Conservation (phyloP, 768 basidiomycete genomes). For the Hericium rajendrae region DNA sequence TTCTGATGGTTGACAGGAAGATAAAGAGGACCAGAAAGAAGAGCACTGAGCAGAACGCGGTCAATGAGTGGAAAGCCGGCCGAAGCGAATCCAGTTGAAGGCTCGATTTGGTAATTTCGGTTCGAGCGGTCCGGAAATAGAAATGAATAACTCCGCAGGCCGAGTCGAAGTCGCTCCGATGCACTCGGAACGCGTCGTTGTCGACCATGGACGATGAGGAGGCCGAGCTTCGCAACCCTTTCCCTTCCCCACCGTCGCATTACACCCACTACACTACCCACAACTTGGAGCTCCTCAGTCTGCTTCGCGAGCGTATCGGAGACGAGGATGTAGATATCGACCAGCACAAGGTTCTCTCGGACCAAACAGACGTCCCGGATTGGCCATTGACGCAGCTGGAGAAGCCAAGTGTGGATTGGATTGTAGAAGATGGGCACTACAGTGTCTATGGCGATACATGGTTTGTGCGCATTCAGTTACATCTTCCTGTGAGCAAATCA, state of each 20-base stretch:
- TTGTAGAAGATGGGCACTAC: slow-evolving; percentile 76
- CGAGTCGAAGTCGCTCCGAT: background rate
- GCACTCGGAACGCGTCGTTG: no score
- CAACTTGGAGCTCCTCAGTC: slow-evolving; percentile 58
- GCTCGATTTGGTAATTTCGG: background rate
- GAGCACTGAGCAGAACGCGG: no score
- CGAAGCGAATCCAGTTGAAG: background rate
- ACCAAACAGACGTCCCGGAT: slow-evolving; percentile 66
- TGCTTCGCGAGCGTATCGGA: slow-evolving; percentile 45
- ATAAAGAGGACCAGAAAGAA: no score
- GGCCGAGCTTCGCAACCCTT: slow-evolving; percentile 73
- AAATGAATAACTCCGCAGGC: background rate
- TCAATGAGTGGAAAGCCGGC: background rate
- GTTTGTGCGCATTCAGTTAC: slow-evolving; percentile 50
- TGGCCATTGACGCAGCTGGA: slow-evolving; percentile 72
- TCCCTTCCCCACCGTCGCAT: slow-evolving; percentile 83
- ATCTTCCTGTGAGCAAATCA: background rate
- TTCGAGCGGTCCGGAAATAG: background rate
- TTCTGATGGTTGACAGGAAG: no score
- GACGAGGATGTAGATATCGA: slow-evolving; percentile 29
- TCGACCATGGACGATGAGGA: slow-evolving; percentile 39
- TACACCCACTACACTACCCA: slow-evolving; percentile 68
- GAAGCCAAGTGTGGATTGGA: slow-evolving; percentile 86
- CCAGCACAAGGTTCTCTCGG: slow-evolving; percentile 57
- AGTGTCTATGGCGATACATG: slow-evolving; percentile 82